Evolutionary conservation across 371 early-diverging fungal species (phyloP).

Genomic region (Vairimorpha necatrix): DNA sequence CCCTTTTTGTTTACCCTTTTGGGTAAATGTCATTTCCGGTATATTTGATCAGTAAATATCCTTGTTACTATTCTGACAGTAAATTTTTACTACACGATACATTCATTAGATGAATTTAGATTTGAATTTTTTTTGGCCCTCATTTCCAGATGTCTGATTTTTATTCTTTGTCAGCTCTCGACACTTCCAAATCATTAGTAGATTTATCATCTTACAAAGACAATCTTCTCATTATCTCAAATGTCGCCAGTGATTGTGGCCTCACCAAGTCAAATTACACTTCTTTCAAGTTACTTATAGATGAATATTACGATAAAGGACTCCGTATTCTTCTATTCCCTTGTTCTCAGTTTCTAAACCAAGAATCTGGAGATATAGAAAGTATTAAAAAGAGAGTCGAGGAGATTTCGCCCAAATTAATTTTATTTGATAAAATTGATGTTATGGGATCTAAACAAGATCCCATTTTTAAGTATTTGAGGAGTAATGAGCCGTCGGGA

Average conservation of each 20-base stretch:
- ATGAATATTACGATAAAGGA: conserved; percentile 73
- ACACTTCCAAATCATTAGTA: conserved; percentile 16
- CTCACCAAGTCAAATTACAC: conserved; percentile 74
- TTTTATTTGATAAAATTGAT: conserved; percentile 75
- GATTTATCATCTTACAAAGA: conserved; percentile 49
- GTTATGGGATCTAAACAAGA: conserved; percentile 74
- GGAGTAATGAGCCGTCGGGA: conserved; percentile 68
- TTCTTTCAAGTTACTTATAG: conserved; percentile 72
- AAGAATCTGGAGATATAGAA: conserved; percentile 70
- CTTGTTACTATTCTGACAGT: no score
- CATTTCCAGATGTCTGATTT: conserved; percentile 36
- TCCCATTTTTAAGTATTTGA: conserved; percentile 72
- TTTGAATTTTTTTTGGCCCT: no score
- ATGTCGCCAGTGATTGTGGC: conserved; percentile 85
- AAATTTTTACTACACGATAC: no score
- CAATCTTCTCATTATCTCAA: conserved; percentile 69
- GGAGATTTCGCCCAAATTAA: conserved; percentile 69
- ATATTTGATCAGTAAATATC: no score
- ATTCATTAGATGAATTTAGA: no score
- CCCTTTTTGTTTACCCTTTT: no score
- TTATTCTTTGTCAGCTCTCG: conserved; percentile 45
- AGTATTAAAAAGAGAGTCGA: conserved; percentile 55
- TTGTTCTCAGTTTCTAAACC: conserved; percentile 76
- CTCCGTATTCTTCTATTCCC: conserved; percentile 70
- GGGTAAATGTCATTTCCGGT: no score